phyloP scores from a whole-genome alignment of 106 monocot genomes.

The Dendrobium catenatum region DNA sequence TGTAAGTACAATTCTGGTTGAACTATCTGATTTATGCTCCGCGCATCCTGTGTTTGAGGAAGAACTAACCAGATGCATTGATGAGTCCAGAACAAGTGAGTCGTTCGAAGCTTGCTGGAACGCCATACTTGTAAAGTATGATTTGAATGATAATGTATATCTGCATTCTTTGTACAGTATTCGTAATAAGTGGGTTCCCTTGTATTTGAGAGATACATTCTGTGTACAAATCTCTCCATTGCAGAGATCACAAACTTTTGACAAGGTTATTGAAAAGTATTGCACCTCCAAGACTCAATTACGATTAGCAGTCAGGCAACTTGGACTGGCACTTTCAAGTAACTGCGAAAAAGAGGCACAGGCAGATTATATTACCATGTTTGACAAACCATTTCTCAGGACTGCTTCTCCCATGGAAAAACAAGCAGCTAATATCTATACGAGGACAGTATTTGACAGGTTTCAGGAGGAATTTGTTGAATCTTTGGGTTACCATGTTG shows the following conservation, averaged over 20 bases:
- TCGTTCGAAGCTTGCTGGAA: conserved; percentile 55
- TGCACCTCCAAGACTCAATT: conserved; percentile 39
- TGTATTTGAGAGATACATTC: conserved; percentile 46
- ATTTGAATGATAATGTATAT: conserved; percentile 36
- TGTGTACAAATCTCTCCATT: conserved; percentile 23
- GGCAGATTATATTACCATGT: conserved; percentile 48
- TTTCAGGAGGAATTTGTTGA: conserved; percentile 70
- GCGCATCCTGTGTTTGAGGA: conserved; percentile 27
- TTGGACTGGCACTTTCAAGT: conserved; percentile 34
- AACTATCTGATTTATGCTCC: conserved; percentile 31
- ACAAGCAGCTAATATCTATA: conserved; percentile 58
- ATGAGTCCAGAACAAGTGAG: conserved; percentile 38
- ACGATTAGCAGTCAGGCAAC: conserved; percentile 35
- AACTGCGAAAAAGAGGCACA: conserved; percentile 42
- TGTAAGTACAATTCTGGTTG: conserved; percentile 35
- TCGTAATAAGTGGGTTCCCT: conserved; percentile 55
- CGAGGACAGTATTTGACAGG: conserved; percentile 43
- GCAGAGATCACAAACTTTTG: conserved; percentile 26
- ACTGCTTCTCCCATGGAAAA: conserved; percentile 76
- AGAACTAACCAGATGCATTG: conserved; percentile 46
- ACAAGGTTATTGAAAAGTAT: conserved; percentile 42
- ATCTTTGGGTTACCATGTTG: conserved; percentile 52
- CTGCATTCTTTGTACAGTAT: conserved; percentile 47
- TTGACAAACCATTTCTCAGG: conserved; percentile 42
- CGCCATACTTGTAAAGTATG: conserved; percentile 31